A percentile compares a stretch with the other conserved stretches of the same genome.
Conservation (phyloP, 225 moss, liverwort and hornwort genomes). For the Straminergon stramineum region DNA sequence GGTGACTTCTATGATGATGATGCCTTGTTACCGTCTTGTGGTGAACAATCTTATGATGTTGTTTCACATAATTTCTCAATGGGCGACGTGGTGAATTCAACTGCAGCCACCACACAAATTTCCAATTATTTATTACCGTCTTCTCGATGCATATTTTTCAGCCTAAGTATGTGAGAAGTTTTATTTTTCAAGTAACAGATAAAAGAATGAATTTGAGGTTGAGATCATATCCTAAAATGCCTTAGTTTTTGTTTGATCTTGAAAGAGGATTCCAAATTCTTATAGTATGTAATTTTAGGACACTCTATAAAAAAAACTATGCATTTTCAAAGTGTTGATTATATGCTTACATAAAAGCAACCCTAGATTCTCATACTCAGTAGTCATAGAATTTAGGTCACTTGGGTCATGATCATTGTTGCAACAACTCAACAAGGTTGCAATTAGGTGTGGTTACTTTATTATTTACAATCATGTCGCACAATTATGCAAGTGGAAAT, state of each 20-base stretch:
- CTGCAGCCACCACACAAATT: background rate
- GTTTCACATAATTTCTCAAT: background rate
- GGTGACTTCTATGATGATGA: background rate
- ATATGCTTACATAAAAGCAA: background rate
- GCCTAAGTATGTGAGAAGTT: background rate
- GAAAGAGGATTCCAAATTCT: background rate
- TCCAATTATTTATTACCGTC: background rate
- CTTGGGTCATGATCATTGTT: background rate
- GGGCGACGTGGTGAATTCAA: background rate
- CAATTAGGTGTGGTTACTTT: background rate
- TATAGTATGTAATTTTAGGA: background rate
- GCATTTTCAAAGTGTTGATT: background rate
- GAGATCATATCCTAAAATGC: no score
- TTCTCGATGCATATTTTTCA: background rate
- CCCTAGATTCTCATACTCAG: background rate
- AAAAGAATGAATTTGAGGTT: background rate
- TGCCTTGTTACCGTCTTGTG: background rate
- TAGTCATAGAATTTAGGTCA: background rate
- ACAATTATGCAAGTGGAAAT: background rate
- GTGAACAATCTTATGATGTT: background rate
- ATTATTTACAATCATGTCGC: background rate
- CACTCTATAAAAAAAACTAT: background rate
- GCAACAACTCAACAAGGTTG: background rate
- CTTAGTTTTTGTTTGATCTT: background rate
- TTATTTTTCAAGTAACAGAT: background rate